Conservation (phyloP, 2,329 filamentous ascomycete genomes). For the Zasmidium citrigriseum region DNA sequence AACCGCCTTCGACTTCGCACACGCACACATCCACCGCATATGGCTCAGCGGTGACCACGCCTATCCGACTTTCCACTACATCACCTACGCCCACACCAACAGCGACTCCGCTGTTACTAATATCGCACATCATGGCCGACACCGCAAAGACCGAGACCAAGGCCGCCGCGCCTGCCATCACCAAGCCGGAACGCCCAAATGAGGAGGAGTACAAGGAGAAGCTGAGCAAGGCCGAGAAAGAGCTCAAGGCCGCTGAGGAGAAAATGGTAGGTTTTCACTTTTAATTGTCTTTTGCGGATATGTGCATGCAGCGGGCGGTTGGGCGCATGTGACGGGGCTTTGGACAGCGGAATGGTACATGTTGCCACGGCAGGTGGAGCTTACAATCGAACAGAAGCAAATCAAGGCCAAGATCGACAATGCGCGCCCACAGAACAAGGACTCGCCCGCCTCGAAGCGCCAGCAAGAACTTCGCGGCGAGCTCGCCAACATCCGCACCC, state of each 20-base stretch:
- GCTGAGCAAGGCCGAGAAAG: conserved; percentile 82
- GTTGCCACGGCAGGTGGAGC: background rate
- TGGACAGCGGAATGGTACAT: conserved; percentile 1
- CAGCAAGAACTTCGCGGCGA: conserved; percentile 83
- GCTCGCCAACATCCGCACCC: conserved; percentile 78
- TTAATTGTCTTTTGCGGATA: background rate
- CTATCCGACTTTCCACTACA: background rate
- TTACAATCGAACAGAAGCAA: conserved; percentile 63
- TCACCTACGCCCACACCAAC: background rate
- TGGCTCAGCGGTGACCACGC: background rate
- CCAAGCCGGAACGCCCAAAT: conserved; percentile 82
- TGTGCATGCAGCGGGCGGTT: background rate
- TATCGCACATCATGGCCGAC: conserved; percentile 25
- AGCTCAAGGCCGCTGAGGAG: conserved; percentile 75
- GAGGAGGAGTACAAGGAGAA: conserved; percentile 79
- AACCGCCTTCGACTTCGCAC: background rate
- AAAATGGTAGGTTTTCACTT: conserved; percentile 40
- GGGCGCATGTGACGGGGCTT: conserved; percentile 3
- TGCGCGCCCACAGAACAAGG: conserved; percentile 78
- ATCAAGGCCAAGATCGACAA: conserved; percentile 86
- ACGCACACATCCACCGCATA: background rate
- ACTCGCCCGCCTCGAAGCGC: conserved; percentile 76
- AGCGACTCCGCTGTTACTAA: background rate
- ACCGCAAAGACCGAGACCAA: conserved; percentile 18
- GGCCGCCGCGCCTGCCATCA: conserved; percentile 33